Evolutionary conservation across 2,329 filamentous ascomycete species (phyloP).

Genomic region (Penicillium sp.): DNA sequence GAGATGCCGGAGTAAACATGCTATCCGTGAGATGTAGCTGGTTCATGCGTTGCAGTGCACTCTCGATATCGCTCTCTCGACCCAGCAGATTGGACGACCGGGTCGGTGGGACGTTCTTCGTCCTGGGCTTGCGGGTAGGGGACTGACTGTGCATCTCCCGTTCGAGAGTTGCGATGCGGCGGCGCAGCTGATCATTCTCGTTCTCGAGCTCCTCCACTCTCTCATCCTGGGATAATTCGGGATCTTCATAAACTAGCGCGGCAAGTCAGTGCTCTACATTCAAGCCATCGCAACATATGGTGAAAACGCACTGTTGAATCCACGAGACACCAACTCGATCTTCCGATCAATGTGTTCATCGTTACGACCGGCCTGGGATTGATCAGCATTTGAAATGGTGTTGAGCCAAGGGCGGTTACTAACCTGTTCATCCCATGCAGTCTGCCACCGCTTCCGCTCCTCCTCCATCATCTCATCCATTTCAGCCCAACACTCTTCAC

Average conservation of each 20-base stretch:
- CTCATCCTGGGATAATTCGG: slow-evolving; percentile 54
- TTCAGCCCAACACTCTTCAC: slow-evolving; percentile 83
- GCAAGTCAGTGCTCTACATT: slow-evolving; percentile 16
- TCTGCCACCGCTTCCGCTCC: slow-evolving; percentile 79
- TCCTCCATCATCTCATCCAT: slow-evolving; percentile 74
- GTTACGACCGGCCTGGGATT: slow-evolving; percentile 57
- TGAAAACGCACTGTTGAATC: slow-evolving; percentile 45
- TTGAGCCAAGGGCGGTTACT: background rate
- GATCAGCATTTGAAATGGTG: slow-evolving; percentile 14
- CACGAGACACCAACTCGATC: slow-evolving; percentile 67
- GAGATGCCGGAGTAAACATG: slow-evolving; percentile 30
- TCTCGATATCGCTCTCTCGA: slow-evolving; percentile 42
- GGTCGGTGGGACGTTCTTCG: slow-evolving; percentile 30
- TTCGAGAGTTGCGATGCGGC: slow-evolving; percentile 63
- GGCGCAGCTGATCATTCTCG: slow-evolving; percentile 67
- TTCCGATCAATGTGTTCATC: slow-evolving; percentile 89
- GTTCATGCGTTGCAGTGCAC: slow-evolving; percentile 39
- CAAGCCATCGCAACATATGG: no score
- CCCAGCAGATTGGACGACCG: slow-evolving; percentile 31
- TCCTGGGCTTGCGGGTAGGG: slow-evolving; percentile 55
- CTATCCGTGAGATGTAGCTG: slow-evolving; percentile 39
- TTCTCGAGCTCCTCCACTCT: slow-evolving; percentile 63
- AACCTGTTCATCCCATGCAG: slow-evolving; percentile 70
- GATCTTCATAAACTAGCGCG: slow-evolving; percentile 46
- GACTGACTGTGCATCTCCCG: slow-evolving; percentile 64